Base-by-base conservation (phyloP, 1,139 yeast genomes). In the Kodamaea suecica region DNA sequence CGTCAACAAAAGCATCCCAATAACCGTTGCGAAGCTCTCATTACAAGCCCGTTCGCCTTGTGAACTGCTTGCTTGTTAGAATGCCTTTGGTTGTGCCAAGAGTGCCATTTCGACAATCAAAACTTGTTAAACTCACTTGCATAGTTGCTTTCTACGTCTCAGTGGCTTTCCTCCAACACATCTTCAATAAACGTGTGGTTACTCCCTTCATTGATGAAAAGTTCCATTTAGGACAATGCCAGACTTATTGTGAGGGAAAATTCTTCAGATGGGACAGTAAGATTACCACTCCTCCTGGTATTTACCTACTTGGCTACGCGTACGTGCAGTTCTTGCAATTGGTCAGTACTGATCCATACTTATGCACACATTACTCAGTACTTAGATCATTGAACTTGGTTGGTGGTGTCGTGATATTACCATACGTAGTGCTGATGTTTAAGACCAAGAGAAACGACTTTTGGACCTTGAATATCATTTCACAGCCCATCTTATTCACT, bases 251-350 rank as follows among this genome's bases (percentile, higher is more conserved):
- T 42, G 48, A 59, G 1, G 82, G 82, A 9, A 63, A 76, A 31
- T 87, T 80, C 61, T 41, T 44, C 10, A 51, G 64, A 1, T 92
- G 97, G 97, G 92, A 92, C 55, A 70, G 79, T 23, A 92, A 90
- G 54, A 87, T 94, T 54, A 92, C 98, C 3, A 92, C 98, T 0
- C 98, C 98, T 2, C 98, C 98, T 1, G 99, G 98, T 0, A 63
- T 92, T 24, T 92, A 92, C 52, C 44, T 72, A 7, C 50, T 88
- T 8, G 39, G 39, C 2, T 35, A 35, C 11, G 95, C 90, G 1
- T 72, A 70, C 43, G 56, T 72, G 31, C 58, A 69, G 40, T 17
- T 60, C 2, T 28, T 66, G 27, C 47, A 51, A 37, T 25, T 47
- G 29, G 17, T 55, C 17, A 33, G 55, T 25, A 38, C 47, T 17